A percentile compares a stretch with the other conserved stretches of the same genome.
These are phyloP conservation scores for Coemansia sp. DNA, from an alignment of 192 early-diverging fungal genomes.

Conservation along the genomic window DNA sequence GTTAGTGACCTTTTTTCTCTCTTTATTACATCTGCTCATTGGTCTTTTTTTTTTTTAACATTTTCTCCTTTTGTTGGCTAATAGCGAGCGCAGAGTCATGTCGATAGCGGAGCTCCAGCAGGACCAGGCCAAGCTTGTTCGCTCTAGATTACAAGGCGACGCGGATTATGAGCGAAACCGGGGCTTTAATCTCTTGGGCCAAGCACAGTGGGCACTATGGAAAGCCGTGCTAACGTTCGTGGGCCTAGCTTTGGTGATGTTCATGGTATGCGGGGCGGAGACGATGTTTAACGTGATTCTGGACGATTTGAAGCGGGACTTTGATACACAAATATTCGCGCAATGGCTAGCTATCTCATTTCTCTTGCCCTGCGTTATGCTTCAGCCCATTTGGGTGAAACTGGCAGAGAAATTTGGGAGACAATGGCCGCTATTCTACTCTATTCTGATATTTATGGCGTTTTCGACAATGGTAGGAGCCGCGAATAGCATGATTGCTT, in stretches of 20 bases:
- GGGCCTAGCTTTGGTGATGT: constrained; percentile 60
- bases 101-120: neutral
- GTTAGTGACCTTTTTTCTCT: neutral
- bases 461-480: constrained; percentile 52
- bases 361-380: constrained; percentile 65
- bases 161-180: constrained; percentile 7
- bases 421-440: constrained; percentile 30
- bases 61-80: neutral
- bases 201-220: constrained; percentile 31
- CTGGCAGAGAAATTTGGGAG: constrained; percentile 74
- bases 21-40: neutral
- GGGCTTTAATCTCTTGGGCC: constrained; percentile 39
- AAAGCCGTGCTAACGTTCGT: constrained; percentile 22
- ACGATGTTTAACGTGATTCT: constrained; percentile 82
- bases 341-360: constrained; percentile 82
- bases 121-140: neutral
- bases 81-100: neutral
- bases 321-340: constrained; percentile 61
- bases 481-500: constrained; percentile 34
- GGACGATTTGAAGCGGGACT: constrained; percentile 66
- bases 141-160: neutral
- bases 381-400: constrained; percentile 80
- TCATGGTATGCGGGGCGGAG: constrained; percentile 74
- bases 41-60: neutral
- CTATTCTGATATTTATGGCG: constrained; percentile 52